A percentile compares a stretch with the other conserved stretches of the same genome.
These are phyloP conservation scores for Barnettozyma vustinii DNA, from an alignment of 805 yeast genomes.

Conservation along the genomic window DNA sequence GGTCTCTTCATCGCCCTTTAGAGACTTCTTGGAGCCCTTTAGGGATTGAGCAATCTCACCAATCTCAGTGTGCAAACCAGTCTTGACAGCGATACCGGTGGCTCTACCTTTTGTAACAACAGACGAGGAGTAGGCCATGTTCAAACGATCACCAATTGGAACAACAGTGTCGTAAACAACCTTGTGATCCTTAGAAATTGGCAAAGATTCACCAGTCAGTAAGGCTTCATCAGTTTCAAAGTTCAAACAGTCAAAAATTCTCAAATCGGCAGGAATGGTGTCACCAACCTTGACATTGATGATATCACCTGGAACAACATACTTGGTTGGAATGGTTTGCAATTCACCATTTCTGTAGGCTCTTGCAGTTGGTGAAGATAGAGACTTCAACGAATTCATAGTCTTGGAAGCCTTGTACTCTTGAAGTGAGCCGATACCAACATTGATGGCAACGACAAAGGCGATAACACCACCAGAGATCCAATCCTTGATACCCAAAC, in stretches of 20 bases:
- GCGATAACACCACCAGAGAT: conserved; percentile 79
- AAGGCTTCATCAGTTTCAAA: conserved; percentile 70
- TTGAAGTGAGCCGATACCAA: conserved; percentile 62
- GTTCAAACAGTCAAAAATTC: conserved; percentile 52
- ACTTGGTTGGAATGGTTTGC: conserved; percentile 51
- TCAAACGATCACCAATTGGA: conserved; percentile 70
- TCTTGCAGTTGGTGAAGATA: conserved; percentile 66
- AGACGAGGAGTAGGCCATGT: conserved; percentile 67
- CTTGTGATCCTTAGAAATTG: conserved; percentile 49
- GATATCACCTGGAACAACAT: conserved; percentile 71
- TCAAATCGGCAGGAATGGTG: conserved; percentile 69
- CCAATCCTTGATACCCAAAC: conserved; percentile 72
- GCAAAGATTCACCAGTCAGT: conserved; percentile 61
- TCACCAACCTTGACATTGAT: conserved; percentile 63
- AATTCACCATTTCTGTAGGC: conserved; percentile 59
- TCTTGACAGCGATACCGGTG: conserved; percentile 57
- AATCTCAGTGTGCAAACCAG: conserved; percentile 70
- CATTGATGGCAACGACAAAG: conserved; percentile 58
- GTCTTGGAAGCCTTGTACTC: conserved; percentile 74
- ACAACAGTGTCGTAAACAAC: conserved; percentile 35
- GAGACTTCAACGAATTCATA: conserved; percentile 64
- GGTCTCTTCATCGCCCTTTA: conserved; percentile 38
- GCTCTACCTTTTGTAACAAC: conserved; percentile 73
- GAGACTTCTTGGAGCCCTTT: conserved; percentile 37
- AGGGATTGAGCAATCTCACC: conserved; percentile 67